These are phyloP conservation scores for Sugiyamaella smithiae DNA, from an alignment of 805 yeast species.

Conservation along the genomic window DNA sequence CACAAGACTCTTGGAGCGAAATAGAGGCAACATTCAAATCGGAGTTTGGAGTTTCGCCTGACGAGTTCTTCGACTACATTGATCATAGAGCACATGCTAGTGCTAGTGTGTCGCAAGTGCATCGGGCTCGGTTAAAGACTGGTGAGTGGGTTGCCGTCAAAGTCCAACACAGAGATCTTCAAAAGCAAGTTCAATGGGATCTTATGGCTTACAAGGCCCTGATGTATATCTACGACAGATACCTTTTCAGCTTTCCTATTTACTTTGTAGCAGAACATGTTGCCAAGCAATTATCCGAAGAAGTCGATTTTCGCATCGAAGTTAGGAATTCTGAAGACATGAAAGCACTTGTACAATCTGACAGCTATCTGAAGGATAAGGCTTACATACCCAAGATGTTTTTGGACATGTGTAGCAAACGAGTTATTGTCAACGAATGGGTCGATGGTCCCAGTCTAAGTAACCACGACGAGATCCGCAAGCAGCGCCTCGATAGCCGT, in stretches of 20 bases:
- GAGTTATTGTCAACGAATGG: conserved; percentile 70
- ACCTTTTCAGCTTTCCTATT: conserved; percentile 63
- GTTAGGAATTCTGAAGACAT: conserved; percentile 48
- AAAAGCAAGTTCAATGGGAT: conserved; percentile 60
- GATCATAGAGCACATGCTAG: conserved; percentile 65
- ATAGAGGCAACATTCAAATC: conserved; percentile 30
- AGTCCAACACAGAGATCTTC: conserved; percentile 73
- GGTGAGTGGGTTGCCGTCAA: conserved; percentile 86
- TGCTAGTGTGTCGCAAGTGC: conserved; percentile 93
- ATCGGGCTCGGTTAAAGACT: conserved; percentile 56
- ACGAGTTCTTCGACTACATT: conserved; percentile 44
- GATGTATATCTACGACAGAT: conserved; percentile 50
- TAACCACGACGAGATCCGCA: conserved; percentile 43
- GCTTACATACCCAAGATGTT: conserved; percentile 58
- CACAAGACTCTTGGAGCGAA: conserved; percentile 49
- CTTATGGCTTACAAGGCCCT: conserved; percentile 53
- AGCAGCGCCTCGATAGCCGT: conserved; percentile 37
- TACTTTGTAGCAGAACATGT: conserved; percentile 55
- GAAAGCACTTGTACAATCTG: conserved; percentile 40
- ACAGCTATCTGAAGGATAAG: conserved; percentile 39
- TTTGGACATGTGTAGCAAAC: conserved; percentile 43
- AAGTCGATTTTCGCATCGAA: conserved; percentile 61
- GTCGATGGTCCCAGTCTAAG: conserved; percentile 64
- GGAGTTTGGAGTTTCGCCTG: conserved; percentile 42
- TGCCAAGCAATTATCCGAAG: conserved; percentile 54